These are phyloP conservation scores for Kwoniella newhampshirensis DNA, from an alignment of 768 basidiomycete genomes.

Conservation along the genomic window DNA sequence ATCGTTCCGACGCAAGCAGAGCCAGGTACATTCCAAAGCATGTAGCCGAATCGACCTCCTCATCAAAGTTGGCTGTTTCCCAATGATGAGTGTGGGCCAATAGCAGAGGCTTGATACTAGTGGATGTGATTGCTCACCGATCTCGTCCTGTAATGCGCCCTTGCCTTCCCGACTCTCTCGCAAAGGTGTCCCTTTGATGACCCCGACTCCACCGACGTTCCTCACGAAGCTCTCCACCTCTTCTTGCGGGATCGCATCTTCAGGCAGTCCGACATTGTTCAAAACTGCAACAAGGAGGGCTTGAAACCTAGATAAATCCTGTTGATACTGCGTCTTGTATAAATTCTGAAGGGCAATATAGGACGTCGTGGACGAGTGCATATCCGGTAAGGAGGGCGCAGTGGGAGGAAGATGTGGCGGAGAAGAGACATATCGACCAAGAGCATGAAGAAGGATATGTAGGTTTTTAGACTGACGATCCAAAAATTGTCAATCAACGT, in stretches of 20 bases:
- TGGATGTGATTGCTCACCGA: no score
- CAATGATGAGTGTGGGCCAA: background rate
- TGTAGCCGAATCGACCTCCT: constrained; percentile 5
- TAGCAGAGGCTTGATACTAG: background rate
- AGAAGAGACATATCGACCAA: constrained; percentile 62
- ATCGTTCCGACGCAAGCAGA: constrained; percentile 48
- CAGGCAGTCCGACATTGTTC: constrained; percentile 36
- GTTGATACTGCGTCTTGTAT: constrained; percentile 69
- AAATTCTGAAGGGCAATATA: constrained; percentile 83
- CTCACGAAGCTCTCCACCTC: constrained; percentile 55
- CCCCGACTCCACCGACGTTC: constrained; percentile 52
- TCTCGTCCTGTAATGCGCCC: constrained; percentile 33
- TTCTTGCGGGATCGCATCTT: constrained; percentile 41
- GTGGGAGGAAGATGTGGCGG: constrained; percentile 70
- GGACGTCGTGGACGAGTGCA: constrained; percentile 82
- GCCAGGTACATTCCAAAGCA: constrained; percentile 51
- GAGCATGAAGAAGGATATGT: constrained; percentile 73
- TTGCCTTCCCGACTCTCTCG: constrained; percentile 36
- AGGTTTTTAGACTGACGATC: constrained; percentile 66
- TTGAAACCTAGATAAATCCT: constrained; percentile 46
- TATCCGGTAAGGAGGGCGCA: constrained; percentile 86
- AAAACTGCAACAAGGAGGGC: constrained; percentile 36
- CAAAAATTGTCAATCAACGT: background rate
- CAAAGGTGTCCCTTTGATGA: constrained; percentile 51
- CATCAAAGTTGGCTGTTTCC: background rate